These are phyloP conservation scores for Acanthamoeba triangularis DNA, from an alignment of 208 protist genomes.

Conservation along the genomic window DNA sequence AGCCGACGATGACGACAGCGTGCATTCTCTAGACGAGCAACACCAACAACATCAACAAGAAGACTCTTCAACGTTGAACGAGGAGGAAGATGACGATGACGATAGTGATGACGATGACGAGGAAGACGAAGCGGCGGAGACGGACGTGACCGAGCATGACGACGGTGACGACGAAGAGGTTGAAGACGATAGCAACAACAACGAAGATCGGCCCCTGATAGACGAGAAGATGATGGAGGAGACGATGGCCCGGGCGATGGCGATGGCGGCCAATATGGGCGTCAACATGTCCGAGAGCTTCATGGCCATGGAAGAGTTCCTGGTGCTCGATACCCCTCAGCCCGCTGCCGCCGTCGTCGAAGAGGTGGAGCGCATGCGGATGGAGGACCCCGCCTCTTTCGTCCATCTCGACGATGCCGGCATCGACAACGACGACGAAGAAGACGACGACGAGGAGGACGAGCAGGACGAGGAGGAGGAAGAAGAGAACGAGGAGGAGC, in stretches of 20 bases:
- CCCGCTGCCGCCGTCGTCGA: not conserved
- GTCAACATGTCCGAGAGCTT: constrained; percentile 38
- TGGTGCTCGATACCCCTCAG: not conserved
- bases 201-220: not conserved
- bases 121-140: not conserved
- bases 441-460: not conserved
- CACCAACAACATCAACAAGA: not conserved
- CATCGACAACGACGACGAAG: not conserved
- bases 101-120: not conserved
- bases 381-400: not conserved
- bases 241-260: not conserved
- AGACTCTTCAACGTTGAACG: not conserved
- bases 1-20: not conserved
- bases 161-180: not conserved
- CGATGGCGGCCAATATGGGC: not conserved
- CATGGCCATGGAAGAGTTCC: constrained; percentile 59
- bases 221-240: not conserved
- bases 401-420: not conserved
- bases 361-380: not conserved
- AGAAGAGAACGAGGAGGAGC: not conserved
- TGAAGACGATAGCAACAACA: not conserved
- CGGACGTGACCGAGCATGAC: not conserved
- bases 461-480: not conserved
- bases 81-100: not conserved
- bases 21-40: not conserved